These are phyloP conservation scores for Nidula microcarpa DNA, from an alignment of 768 basidiomycete genomes.

Conservation along the genomic window DNA sequence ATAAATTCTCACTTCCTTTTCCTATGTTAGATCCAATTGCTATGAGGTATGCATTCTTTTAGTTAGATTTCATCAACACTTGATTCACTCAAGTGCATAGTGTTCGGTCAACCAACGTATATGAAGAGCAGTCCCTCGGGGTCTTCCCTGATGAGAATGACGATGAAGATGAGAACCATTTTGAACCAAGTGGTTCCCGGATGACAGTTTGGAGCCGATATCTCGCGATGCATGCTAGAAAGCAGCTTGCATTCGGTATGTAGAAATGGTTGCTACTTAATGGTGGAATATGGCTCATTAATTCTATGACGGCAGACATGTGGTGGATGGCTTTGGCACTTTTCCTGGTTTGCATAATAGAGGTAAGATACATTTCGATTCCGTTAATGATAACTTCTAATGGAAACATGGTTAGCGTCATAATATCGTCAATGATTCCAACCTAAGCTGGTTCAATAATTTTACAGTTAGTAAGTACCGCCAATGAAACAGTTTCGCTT, in stretches of 20 bases:
- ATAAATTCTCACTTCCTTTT: not conserved
- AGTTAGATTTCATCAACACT: not conserved
- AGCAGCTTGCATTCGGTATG: conserved; percentile 88
- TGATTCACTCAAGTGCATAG: conserved; percentile 25
- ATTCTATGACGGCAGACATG: conserved; percentile 60
- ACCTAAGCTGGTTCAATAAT: conserved; percentile 73
- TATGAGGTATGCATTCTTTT: conserved; percentile 51
- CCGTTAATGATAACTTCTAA: not conserved
- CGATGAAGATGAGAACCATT: conserved; percentile 44
- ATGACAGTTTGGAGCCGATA: conserved; percentile 74
- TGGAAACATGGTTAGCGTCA: too few relatives aligned
- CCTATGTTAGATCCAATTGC: conserved; percentile 63
- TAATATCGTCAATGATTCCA: too few relatives aligned
- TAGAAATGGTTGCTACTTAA: not conserved
- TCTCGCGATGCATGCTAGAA: conserved; percentile 76
- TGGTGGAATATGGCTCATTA: not conserved
- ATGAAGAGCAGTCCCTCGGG: conserved; percentile 91
- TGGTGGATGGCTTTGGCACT: conserved; percentile 91
- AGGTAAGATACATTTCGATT: conserved; percentile 44
- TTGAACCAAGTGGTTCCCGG: conserved; percentile 40
- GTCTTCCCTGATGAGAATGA: conserved; percentile 59
- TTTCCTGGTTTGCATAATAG: conserved; percentile 90
- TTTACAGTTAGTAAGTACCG: conserved; percentile 64
- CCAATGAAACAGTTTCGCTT: too few relatives aligned
- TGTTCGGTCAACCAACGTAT: conserved; percentile 90